Conservation (phyloP, 129 eudicot genomes). For the Flaveria brownii region DNA sequence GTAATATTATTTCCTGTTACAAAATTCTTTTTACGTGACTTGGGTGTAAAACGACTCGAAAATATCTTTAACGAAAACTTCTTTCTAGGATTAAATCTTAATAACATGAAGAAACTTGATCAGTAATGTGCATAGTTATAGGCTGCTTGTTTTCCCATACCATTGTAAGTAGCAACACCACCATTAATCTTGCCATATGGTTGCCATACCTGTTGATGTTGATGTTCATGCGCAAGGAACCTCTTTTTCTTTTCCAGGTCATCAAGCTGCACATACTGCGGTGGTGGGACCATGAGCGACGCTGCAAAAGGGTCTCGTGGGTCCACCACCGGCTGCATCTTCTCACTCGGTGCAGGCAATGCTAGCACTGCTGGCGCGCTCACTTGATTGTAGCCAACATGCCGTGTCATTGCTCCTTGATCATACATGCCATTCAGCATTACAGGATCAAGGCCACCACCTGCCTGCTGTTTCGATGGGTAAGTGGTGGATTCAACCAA, state of each 20-base stretch:
- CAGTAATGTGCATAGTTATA: conserved; percentile 52
- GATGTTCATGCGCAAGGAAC: conserved; percentile 42
- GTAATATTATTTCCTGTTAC: conserved; percentile 25
- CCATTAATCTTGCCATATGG: conserved; percentile 55
- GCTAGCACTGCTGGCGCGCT: conserved; percentile 46
- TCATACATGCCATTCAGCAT: conserved; percentile 65
- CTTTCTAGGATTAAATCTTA: conserved; percentile 3
- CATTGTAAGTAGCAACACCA: conserved; percentile 37
- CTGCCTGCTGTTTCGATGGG: conserved; percentile 55
- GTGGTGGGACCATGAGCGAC: conserved; percentile 65
- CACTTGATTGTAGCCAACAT: conserved; percentile 39
- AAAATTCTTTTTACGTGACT: conserved; percentile 30
- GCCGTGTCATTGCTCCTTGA: conserved; percentile 62
- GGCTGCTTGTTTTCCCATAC: conserved; percentile 52
- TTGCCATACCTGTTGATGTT: conserved; percentile 54
- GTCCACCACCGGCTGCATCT: conserved; percentile 41
- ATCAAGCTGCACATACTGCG: conserved; percentile 70
- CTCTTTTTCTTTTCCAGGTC: conserved; percentile 74
- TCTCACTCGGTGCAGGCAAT: conserved; percentile 66
- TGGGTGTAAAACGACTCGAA: conserved; percentile 26
- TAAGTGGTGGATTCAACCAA: conserved; percentile 60
- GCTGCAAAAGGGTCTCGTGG: conserved; percentile 76
- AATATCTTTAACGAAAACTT: conserved; percentile 9
- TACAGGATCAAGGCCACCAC: conserved; percentile 65
- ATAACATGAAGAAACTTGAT: conserved; percentile 18